Base-by-base conservation (phyloP, 2,329 filamentous ascomycete genomes). In the Nothophaeocryptopus gaeumannii region DNA sequence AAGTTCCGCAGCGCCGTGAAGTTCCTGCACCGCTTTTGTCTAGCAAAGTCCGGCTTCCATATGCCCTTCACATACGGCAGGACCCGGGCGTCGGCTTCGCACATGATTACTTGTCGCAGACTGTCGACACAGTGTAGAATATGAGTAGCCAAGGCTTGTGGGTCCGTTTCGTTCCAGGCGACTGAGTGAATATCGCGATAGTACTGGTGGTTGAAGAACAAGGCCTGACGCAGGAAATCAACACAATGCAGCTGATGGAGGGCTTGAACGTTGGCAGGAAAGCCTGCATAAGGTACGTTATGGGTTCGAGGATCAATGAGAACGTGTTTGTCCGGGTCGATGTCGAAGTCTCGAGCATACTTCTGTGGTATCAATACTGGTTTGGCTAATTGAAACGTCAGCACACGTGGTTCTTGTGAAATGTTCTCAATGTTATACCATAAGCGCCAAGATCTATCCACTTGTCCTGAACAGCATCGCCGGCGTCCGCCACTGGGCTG, bases 181-280 rank as follows among this genome's bases (percentile, higher is more conserved):
- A 31, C 14, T 4, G n/a, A n/a, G 20, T 43, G 20, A 11, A 8
- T 33, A 13, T 43, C 30, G n/a, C 40, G 40, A 32, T 43, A 43
- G 30, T 43, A 43, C 13, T 43, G 11, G 10, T 43, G 30, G 10
- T 43, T 43, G n/a, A 43, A 43, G 13, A 32, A 43, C 20, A 43
- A 15, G 40, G 26, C 40, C 12, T 43, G 40, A 7, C 40, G 13
- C 11, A 43, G 13, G n/a, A 43, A 43, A 30, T 43, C 34, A 13
- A 43, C 13, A 16, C 40, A 43, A 16, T 43, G 40, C n/a, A 43
- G 40, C 10, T 43, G 20, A 16, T 43, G 40, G 11, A 13, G 14
- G 26, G 34, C 34, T 8, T 32, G 8, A 20, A 43, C n/a, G 2
- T 8, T 12, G 10, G 9, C 40, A 1, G 40, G 40, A 15, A 29